Evolutionary conservation across 2,329 filamentous ascomycete genomes (phyloP).

Genomic region (Claviceps fusiformis): DNA sequence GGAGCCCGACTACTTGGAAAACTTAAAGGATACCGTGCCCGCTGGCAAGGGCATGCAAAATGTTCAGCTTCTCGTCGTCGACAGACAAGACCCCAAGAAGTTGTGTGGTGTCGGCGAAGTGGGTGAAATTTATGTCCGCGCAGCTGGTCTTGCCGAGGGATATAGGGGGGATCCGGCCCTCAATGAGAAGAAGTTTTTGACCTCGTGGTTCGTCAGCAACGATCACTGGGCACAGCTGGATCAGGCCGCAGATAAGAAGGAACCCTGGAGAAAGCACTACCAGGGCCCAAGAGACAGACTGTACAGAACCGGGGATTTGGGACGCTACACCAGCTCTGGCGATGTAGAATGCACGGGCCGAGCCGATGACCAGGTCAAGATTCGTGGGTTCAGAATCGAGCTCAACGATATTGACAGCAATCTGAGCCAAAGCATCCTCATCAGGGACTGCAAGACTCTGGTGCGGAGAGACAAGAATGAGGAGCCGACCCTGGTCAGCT

Average conservation of each 20-base stretch:
- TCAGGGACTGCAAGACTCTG: constrained; percentile 76
- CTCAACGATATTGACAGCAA: constrained; percentile 85
- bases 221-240: not conserved
- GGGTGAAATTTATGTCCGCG: constrained; percentile 73
- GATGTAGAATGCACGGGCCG: constrained; percentile 69
- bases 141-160: constrained; percentile 71
- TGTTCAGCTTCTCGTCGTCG: constrained; percentile 76
- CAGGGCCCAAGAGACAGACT: constrained; percentile 73
- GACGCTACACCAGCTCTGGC: constrained; percentile 54
- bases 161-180: constrained; percentile 50
- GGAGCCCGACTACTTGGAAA: constrained; percentile 39
- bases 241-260: constrained; percentile 26
- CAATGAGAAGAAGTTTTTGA: constrained; percentile 64
- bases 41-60: constrained; percentile 78
- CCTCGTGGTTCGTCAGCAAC: constrained; percentile 66
- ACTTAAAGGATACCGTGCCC: constrained; percentile 55
- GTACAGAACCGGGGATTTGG: constrained; percentile 80
- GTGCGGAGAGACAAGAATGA: constrained; percentile 38
- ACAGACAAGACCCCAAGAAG: constrained; percentile 49
- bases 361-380: constrained; percentile 84
- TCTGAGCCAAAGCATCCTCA: constrained; percentile 56
- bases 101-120: constrained; percentile 70
- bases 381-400: constrained; percentile 90
- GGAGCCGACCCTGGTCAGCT: constrained; percentile 75
- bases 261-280: constrained; percentile 69